Conservation (phyloP, 805 yeast genomes). For the Wickerhamomyces hampshirensis region DNA sequence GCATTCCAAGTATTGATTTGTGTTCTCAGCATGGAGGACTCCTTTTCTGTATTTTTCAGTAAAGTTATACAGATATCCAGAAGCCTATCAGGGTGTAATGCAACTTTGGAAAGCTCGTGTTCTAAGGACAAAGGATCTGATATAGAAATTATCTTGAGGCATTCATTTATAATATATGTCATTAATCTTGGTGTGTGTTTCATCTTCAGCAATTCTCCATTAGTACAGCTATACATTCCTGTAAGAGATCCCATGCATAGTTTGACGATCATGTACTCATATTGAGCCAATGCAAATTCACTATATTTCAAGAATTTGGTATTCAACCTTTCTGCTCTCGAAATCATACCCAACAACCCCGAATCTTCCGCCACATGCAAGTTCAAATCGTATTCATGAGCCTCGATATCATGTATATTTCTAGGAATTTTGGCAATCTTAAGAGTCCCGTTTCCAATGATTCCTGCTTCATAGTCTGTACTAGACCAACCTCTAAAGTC, state of each 20-base stretch:
- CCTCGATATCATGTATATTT: conserved; percentile 6
- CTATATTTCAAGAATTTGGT: conserved; percentile 28
- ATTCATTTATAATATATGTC: conserved; percentile 43
- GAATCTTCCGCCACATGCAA: conserved; percentile 19
- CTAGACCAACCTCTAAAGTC: conserved; percentile 60
- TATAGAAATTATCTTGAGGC: conserved; percentile 34
- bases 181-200: conserved; percentile 31
- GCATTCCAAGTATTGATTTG: conserved; percentile 6
- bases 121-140: conserved; percentile 13
- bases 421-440: conserved; percentile 45
- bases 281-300: conserved; percentile 45
- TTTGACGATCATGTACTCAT: conserved; percentile 62
- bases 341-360: conserved; percentile 21
- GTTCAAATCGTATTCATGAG: conserved; percentile 21
- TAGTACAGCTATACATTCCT: conserved; percentile 56
- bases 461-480: conserved; percentile 34
- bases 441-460: conserved; percentile 54
- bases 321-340: conserved; percentile 25
- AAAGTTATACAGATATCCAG: conserved; percentile 29
- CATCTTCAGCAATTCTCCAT: conserved; percentile 54
- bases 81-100: conserved; percentile 30
- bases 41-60: conserved; percentile 14
- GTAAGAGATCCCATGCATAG: conserved; percentile 68
- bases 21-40: conserved; percentile 12
- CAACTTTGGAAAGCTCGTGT: conserved; percentile 21